phyloP scores from a whole-genome alignment of 306 rosid genomes.

The Vigna mungo region DNA sequence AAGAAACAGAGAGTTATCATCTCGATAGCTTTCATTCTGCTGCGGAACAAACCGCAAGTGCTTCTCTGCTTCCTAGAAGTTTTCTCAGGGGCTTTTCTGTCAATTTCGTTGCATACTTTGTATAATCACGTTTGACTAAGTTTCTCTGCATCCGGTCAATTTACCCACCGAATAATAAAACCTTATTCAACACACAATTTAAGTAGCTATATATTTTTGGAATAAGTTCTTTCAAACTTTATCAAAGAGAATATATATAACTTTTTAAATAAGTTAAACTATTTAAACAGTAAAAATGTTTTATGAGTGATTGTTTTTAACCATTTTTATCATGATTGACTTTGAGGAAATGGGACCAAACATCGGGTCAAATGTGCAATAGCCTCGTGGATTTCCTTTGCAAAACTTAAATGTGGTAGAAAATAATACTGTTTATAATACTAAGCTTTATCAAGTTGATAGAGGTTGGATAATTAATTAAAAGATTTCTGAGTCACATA shows the following conservation, averaged over 20 bases:
- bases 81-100: constrained; percentile 35
- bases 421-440: no score
- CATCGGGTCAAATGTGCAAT: not conserved
- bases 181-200: no score
- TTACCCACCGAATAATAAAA: no score
- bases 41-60: constrained; percentile 50
- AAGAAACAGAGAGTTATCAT: constrained; percentile 53
- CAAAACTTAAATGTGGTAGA: no score
- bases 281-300: not conserved
- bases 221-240: not conserved
- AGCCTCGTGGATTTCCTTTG: not conserved
- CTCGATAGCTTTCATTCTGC: constrained; percentile 55
- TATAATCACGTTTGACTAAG: constrained; percentile 17
- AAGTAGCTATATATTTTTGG: not conserved
- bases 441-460: not conserved
- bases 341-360: constrained; percentile 14
- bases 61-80: constrained; percentile 65
- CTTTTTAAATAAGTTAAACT: no score
- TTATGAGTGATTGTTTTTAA: not conserved
- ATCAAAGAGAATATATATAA: no score
- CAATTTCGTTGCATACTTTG: not conserved
- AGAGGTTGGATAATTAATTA: no score
- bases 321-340: constrained; percentile 22
- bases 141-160: not conserved
- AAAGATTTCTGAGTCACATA: no score